phyloP scores from a whole-genome alignment of 345 rosid species.

The Camelina sativa region DNA sequence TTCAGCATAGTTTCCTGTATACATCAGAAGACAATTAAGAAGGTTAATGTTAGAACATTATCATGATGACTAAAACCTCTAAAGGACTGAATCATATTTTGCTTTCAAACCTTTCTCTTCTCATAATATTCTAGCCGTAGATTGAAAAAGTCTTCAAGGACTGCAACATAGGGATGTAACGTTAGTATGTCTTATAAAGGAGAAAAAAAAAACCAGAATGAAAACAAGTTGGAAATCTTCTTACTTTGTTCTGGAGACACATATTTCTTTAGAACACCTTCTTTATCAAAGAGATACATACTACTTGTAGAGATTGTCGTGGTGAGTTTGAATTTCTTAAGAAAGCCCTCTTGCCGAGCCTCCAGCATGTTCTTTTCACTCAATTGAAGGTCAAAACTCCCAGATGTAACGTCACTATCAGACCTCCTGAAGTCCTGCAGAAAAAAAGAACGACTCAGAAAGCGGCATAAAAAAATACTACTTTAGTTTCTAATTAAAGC shows the following conservation, averaged over 20 bases:
- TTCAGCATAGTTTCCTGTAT: slow-evolving; percentile 64
- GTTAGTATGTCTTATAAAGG: not conserved
- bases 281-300: slow-evolving; percentile 89
- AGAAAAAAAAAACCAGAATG: not conserved
- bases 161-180: slow-evolving; percentile 48
- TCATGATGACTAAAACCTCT: not conserved
- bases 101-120: slow-evolving; percentile 69
- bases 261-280: slow-evolving; percentile 77
- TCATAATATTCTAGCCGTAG: slow-evolving; percentile 72
- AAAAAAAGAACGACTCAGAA: slow-evolving; percentile 31
- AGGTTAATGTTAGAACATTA: not conserved
- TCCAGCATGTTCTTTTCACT: slow-evolving; percentile 63
- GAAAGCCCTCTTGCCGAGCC: slow-evolving; percentile 75
- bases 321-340: slow-evolving; percentile 81
- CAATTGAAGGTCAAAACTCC: slow-evolving; percentile 54
- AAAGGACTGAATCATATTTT: not conserved
- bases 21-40: slow-evolving; percentile 6
- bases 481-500: slow-evolving; percentile 12
- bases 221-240: slow-evolving; percentile 24
- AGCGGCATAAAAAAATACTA: slow-evolving; percentile 3
- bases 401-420: slow-evolving; percentile 53
- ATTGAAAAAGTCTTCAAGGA: slow-evolving; percentile 81
- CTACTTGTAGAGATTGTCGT: slow-evolving; percentile 70
- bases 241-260: slow-evolving; percentile 84
- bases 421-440: slow-evolving; percentile 59